Conservation (phyloP, 306 rosid species). For the Quercus alba region DNA sequence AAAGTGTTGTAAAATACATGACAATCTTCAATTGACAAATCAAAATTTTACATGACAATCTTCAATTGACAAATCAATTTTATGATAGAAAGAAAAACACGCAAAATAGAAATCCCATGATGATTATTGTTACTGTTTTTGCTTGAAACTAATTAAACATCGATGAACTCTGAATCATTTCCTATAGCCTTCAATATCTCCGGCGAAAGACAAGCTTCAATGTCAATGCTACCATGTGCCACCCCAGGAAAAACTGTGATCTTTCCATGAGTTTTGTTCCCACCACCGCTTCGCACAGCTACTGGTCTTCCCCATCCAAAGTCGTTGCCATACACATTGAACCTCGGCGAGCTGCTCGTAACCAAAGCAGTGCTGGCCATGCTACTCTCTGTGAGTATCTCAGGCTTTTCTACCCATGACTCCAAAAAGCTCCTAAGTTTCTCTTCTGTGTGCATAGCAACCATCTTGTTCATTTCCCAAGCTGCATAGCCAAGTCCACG, state of each 20-base stretch:
- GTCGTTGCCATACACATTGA: constrained; percentile 1
- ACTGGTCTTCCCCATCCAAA: not conserved
- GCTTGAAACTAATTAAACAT: not conserved
- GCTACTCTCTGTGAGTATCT: not conserved
- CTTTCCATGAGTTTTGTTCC: not conserved
- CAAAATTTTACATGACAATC: too few species aligned
- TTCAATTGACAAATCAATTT: too few species aligned
- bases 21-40: too few species aligned
- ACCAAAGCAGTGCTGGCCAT: not conserved
- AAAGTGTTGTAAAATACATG: too few species aligned
- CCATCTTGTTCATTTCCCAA: not conserved
- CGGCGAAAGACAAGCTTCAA: not conserved
- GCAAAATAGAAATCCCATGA: too few species aligned
- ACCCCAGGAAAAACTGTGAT: not conserved
- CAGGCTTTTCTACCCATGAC: not conserved
- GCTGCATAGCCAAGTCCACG: not conserved
- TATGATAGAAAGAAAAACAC: too few species aligned
- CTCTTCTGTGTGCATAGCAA: not conserved
- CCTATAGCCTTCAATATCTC: not conserved
- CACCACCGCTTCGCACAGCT: not conserved
- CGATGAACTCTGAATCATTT: not conserved
- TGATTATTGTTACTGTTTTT: too few species aligned
- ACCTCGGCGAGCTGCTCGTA: not conserved
- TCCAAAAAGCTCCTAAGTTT: not conserved
- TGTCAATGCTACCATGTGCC: not conserved